Evolutionary conservation across 164 flowering plant genomes (phyloP), one percentile per base, ranked within the genome.

Genomic region (Brasenia schreberi): DNA sequence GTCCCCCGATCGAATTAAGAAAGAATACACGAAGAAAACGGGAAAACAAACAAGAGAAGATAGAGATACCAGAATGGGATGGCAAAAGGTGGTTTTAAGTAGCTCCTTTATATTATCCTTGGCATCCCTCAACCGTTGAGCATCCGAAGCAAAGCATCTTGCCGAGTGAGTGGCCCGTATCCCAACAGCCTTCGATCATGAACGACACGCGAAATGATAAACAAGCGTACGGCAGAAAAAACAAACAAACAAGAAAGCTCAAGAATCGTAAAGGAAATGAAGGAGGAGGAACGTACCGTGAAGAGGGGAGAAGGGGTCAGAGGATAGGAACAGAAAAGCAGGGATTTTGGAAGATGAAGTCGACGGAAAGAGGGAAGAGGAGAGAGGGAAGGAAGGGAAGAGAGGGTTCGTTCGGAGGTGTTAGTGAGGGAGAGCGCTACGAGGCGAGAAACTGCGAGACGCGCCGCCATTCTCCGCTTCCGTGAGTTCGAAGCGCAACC

Each of bases 41-140:
- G 53, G 12, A 45, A 7, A 7, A 12, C 53, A 45, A 45, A 12
- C 11, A 45, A 7, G 0, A 4, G 53, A 5, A 3, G 5, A 45
- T 7, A 4, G 12, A 45, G 53, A 65, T 80, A 94, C 98, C 87
- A 91, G 23, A 68, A 94, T 83, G 19, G 98, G 98, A 78, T 94
- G 97, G 65, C 92, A 89, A 65, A 79, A 91, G 5, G 61, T 83
- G 43, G 87, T 64, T 19, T 72, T 79, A 65, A 94, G 95, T 63
- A 94, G 90, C 72, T 82, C 82, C 65, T 75, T 85, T 71, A 94
- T 89, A 61, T 89, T 96, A 59, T 89, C 87, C 68, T 83, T 83
- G 0, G 98, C 97, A 67, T 82, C 76, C 76, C 81, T 87, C 83
- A 93, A 67, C 83, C 86, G 91, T 66, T 67, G 87, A 43, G 85